A percentile compares a stretch with the other conserved stretches of the same genome.
Conservation (phyloP, 306 rosid genomes). For the Luffa acutangula region DNA sequence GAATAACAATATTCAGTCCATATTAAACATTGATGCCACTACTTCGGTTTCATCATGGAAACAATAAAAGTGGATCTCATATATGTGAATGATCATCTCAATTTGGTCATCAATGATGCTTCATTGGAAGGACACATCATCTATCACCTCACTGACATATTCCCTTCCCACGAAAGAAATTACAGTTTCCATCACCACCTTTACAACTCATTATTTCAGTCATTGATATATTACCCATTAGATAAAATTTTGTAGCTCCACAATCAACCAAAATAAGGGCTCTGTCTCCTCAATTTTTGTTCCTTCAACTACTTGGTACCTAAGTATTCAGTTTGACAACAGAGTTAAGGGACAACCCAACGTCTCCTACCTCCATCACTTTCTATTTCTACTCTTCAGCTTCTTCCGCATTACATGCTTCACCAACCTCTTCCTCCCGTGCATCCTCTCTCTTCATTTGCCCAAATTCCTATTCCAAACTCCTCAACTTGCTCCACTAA, state of each 20-base stretch:
- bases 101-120: background rate
- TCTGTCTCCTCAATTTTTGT: background rate
- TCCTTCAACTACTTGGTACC: background rate
- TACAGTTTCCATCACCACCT: background rate
- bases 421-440: background rate
- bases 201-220: background rate
- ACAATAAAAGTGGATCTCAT: background rate
- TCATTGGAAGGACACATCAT: background rate
- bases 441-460: background rate
- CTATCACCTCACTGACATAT: background rate
- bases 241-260: background rate
- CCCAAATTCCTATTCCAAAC: background rate
- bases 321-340: background rate
- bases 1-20: background rate
- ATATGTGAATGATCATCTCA: background rate
- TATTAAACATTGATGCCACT: background rate
- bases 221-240: background rate
- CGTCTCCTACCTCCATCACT: background rate
- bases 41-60: background rate
- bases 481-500: background rate
- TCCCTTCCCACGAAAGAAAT: background rate
- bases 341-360: background rate
- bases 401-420: background rate
- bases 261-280: background rate
- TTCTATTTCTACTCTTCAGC: background rate